Percentiles rank a stretch among this genome's conserved stretches.
Evolutionary conservation across 345 rosid genomes (phyloP).

Genomic region (Hevea brasiliensis): DNA sequence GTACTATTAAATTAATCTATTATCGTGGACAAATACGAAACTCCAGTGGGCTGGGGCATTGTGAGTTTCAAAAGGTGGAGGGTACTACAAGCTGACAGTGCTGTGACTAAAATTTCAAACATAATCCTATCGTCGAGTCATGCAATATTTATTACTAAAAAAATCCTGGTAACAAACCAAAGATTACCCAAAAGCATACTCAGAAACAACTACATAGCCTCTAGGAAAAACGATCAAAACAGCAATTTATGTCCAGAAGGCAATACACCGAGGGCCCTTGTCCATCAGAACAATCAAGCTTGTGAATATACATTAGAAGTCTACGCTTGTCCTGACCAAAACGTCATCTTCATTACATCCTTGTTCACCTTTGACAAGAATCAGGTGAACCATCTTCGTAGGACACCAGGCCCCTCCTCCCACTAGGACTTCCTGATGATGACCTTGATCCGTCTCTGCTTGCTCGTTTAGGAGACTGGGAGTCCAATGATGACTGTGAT

Average conservation of each 20-base stretch:
- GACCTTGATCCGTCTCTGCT: conserved; percentile 62
- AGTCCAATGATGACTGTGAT: conserved; percentile 53
- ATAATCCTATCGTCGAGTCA: neutral
- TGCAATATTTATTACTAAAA: neutral
- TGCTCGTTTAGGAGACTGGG: conserved; percentile 54
- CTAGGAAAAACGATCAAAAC: neutral
- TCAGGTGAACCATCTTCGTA: conserved; percentile 74
- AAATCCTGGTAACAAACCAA: conserved; percentile 13
- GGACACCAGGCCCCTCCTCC: conserved; percentile 63
- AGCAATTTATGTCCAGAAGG: conserved; percentile 1
- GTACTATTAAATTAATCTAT: neutral
- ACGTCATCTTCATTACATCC: neutral
- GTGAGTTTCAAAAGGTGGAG: no score
- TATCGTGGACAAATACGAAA: neutral
- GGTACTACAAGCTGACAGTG: no score
- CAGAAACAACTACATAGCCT: conserved; percentile 1
- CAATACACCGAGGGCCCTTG: neutral
- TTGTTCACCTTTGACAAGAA: conserved; percentile 34
- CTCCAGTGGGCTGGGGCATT: no score
- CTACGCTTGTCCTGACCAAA: neutral
- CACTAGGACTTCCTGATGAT: conserved; percentile 58
- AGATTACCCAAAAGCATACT: neutral
- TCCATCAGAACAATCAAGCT: neutral
- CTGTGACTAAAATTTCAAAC: no score
- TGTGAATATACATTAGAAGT: neutral